Base-by-base conservation (phyloP, 805 yeast genomes). In the Spathaspora arborariae region DNA sequence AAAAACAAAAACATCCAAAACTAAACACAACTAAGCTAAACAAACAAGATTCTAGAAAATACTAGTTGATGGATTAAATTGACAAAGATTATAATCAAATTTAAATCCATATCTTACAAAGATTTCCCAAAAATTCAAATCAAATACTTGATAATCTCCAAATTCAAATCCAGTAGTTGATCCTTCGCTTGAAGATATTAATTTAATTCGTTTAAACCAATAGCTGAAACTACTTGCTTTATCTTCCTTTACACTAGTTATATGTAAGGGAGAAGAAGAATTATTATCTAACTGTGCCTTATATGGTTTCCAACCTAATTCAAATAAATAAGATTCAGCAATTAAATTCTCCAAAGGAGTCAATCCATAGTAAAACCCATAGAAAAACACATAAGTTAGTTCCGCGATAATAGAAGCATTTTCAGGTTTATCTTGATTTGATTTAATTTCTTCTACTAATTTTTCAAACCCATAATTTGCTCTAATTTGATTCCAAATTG, bases 251-350 rank as follows among this genome's bases (percentile, higher is more conserved):
- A 46, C 33, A 24, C 46, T 20, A 22, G 42, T 1, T 15, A 37
- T 24, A 9, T 34, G 47, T 20, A 34, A 45, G 41, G 40, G 41
- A 39, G 26, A 52, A 41, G 11, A 44, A 35, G 10, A 16, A 35
- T 27, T 44, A 22, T 24, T 42, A 27, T 47, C 49, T 3, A 49
- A 30, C 42, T 45, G 56, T 44, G 52, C 51, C 46, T 46, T 60
- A 46, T 72, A 72, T 1, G 76, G 76, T 45, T 53, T 65, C 77
- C 77, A 72, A 2, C 75, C 75, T 38, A 71, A 55, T 42, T 58
- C 56, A 50, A 65, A 66, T 46, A 72, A 63, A 46, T 64, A 61
- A 2, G 63, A 57, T 55, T 72, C 76, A 5, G 77, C 75, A 18
- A 71, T 63, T 41, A 70, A 58, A 52, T 70, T 70, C 48, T 72